Conservation (phyloP, 345 rosid genomes). For the Citrus glauca region DNA sequence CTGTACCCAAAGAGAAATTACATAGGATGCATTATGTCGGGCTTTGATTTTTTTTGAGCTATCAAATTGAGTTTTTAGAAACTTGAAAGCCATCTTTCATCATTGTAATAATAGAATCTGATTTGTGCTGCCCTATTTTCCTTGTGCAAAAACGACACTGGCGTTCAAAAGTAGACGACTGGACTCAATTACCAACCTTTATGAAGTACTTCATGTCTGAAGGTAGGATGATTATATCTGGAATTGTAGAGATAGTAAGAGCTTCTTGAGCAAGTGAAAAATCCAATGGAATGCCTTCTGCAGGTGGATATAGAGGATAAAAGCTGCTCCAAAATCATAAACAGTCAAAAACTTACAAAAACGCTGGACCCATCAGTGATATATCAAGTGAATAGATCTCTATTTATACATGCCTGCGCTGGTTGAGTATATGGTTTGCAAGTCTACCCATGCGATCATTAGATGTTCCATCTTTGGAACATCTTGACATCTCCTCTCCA, state of each 20-base stretch:
- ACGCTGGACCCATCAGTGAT: not conserved
- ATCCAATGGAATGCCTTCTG: constrained; percentile 76
- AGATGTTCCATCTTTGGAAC: constrained; percentile 49
- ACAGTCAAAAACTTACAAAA: not conserved
- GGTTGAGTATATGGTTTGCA: constrained; percentile 71
- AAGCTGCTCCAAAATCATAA: constrained; percentile 45
- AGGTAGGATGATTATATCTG: constrained; percentile 75
- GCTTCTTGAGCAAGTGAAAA: constrained; percentile 73
- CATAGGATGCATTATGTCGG: not conserved
- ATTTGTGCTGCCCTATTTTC: not conserved
- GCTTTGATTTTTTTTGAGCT: not conserved
- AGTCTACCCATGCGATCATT: constrained; percentile 85
- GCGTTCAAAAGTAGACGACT: not conserved
- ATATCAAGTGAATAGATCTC: not conserved
- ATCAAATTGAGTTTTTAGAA: not conserved
- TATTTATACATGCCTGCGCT: constrained; percentile 46
- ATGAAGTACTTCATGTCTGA: constrained; percentile 80
- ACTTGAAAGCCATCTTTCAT: not conserved
- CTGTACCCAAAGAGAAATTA: constrained; percentile 26
- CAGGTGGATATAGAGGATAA: constrained; percentile 84
- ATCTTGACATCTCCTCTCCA: constrained; percentile 78
- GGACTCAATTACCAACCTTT: constrained; percentile 41
- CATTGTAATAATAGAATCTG: not conserved
- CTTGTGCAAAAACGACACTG: not conserved
- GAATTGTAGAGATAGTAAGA: constrained; percentile 46